phyloP scores from a whole-genome alignment of 208 protist species.

The Crithidia expoeki region DNA sequence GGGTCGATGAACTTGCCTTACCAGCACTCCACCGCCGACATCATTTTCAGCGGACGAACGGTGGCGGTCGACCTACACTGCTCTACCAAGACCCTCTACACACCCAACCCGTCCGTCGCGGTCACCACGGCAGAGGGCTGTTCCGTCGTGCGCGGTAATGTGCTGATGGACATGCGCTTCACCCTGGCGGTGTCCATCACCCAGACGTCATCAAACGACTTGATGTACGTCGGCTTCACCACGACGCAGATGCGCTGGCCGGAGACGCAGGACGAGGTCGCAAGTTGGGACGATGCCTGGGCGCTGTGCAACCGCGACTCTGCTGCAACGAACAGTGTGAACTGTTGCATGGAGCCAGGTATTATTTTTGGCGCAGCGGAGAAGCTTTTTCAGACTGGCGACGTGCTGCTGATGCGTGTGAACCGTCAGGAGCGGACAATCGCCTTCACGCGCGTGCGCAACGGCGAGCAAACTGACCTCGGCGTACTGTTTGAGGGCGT shows the following conservation, averaged over 20 bases:
- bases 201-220: constrained; percentile 33
- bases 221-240: constrained; percentile 87
- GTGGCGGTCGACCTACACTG: constrained; percentile 66
- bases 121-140: constrained; percentile 59
- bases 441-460: constrained; percentile 73
- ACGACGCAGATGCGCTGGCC: constrained; percentile 51
- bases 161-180: constrained; percentile 58
- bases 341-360: constrained; percentile 80
- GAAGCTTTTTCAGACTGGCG: constrained; percentile 68
- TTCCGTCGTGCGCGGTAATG: constrained; percentile 66
- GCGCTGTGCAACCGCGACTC: constrained; percentile 81
- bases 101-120: constrained; percentile 73
- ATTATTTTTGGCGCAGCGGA: constrained; percentile 81
- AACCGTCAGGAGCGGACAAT: constrained; percentile 65
- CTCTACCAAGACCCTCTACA: constrained; percentile 70
- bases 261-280: constrained; percentile 60
- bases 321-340: constrained; percentile 73
- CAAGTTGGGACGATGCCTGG: constrained; percentile 78
- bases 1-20: neutral
- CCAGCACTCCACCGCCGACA: constrained; percentile 15
- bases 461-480: constrained; percentile 63
- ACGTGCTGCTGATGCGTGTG: constrained; percentile 74
- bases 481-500: constrained; percentile 85
- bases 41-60: constrained; percentile 38
- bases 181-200: constrained; percentile 79